phyloP scores from a whole-genome alignment of 179 eudicot species.

The Beta corolliflora region DNA sequence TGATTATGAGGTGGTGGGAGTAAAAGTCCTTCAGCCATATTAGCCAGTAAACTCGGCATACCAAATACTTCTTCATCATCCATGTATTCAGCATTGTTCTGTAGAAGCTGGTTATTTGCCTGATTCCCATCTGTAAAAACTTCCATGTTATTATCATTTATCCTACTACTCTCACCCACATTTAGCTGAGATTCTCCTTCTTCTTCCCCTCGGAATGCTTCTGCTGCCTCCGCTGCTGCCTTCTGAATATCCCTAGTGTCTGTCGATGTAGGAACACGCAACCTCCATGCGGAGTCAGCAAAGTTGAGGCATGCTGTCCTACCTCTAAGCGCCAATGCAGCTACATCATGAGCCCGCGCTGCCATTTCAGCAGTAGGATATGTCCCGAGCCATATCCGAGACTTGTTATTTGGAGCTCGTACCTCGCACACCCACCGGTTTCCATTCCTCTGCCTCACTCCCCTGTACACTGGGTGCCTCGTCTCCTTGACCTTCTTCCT shows the following conservation, averaged over 20 bases:
- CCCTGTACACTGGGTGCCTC: slow-evolving; percentile 71
- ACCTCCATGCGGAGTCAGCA: slow-evolving; percentile 44
- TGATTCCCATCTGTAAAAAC: neutral
- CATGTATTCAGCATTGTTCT: slow-evolving; percentile 21
- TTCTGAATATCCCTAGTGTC: slow-evolving; percentile 26
- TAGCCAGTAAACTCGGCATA: slow-evolving; percentile 42
- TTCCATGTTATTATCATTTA: neutral
- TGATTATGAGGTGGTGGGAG: slow-evolving; percentile 41
- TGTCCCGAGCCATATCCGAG: slow-evolving; percentile 67
- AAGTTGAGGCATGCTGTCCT: slow-evolving; percentile 48
- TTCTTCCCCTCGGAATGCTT: slow-evolving; percentile 34
- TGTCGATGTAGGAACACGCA: slow-evolving; percentile 40
- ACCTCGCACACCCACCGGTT: slow-evolving; percentile 76
- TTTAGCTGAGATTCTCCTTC: neutral
- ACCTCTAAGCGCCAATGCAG: slow-evolving; percentile 54
- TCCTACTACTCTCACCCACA: neutral
- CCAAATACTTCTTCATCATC: slow-evolving; percentile 46
- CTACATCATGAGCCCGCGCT: slow-evolving; percentile 58
- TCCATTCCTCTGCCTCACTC: slow-evolving; percentile 53
- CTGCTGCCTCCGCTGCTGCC: slow-evolving; percentile 52
- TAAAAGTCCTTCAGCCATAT: slow-evolving; percentile 52
- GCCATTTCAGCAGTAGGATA: slow-evolving; percentile 67
- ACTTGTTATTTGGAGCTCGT: slow-evolving; percentile 48
- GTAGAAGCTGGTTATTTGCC: neutral
- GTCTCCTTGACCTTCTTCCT: slow-evolving; percentile 74